Evolutionary conservation across 352 stramenopile species (phyloP), one percentile per base, ranked within the genome.

Genomic region (Phytophthora sojae): DNA sequence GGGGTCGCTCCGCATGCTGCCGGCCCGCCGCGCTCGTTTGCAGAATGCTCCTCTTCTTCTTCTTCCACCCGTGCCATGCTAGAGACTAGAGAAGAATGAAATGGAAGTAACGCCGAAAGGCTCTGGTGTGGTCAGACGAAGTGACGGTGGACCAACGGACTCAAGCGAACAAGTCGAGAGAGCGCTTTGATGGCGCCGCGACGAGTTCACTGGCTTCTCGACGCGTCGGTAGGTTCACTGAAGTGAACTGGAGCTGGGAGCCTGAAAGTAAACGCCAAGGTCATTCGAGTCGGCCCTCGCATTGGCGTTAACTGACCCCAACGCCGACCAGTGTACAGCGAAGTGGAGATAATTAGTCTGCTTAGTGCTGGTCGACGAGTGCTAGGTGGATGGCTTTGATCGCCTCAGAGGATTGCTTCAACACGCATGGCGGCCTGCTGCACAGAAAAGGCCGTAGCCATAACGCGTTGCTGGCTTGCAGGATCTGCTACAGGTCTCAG

Each of bases 71-170:
- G 51, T 42, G 39, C 21, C 42, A 67, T 7, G 29, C 25, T 44
- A 2, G 50, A 64, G 30, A 21, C 21, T 21, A 21, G 21, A 21
- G 53, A 57, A 25, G 3, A 25, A 35, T 39, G 49, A 17, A 67
- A 44, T 15, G 59, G 60, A 25, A 51, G 59, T 66, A 75, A 71
- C 35, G 60, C 47, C 39, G 52, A 47, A 67, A 64, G 63, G 15
- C 63, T 55, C 57, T 19, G 30, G 8, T 44, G 66, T 77, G 65
- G 65, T 75, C 71, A 77, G 65, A 54, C 52, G 7, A 42, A 53
- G 30, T 54, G 49, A 49, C 37, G n/a, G 63, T 51, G 30, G 9
- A 6, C 39, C 29, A 66, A 67, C 54, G 57, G 39, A 15, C 39
- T 67, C 12, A 42, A 25, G 42, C 39, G 65, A 77, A 66, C 29